phyloP scores from a whole-genome alignment of 2,329 filamentous ascomycete species.

The Berkeleyomyces rouxiae region DNA sequence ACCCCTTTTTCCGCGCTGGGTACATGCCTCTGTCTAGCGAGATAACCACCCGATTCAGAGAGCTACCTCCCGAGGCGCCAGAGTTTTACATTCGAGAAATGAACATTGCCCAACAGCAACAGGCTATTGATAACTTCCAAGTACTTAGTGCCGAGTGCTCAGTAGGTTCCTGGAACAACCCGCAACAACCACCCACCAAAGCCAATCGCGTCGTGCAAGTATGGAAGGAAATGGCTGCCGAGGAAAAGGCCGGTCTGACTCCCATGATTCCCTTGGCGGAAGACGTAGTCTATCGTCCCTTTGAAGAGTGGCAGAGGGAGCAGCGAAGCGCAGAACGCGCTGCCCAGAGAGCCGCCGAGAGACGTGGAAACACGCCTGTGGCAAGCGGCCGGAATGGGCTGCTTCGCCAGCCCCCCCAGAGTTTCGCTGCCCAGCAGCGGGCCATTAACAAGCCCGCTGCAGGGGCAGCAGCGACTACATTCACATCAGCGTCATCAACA shows the following conservation, averaged over 20 bases:
- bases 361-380: conserved; percentile 16
- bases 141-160: conserved; percentile 41
- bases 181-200: conserved; percentile 26
- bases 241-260: conserved; percentile 49
- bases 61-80: conserved; percentile 36
- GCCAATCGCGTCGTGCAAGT: conserved; percentile 32
- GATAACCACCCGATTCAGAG: conserved; percentile 41
- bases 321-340: conserved; percentile 19
- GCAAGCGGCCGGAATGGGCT: conserved; percentile 22
- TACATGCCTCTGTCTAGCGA: conserved; percentile 50
- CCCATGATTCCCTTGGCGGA: conserved; percentile 45
- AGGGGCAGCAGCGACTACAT: conserved; percentile 20
- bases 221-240: conserved; percentile 51
- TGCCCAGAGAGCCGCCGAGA: conserved; percentile 2
- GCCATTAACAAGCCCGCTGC: conserved; percentile 30
- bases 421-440: conserved; percentile 49
- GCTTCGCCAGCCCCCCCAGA: conserved; percentile 40
- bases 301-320: conserved; percentile 43
- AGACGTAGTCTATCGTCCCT: conserved; percentile 47
- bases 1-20: conserved; percentile 62
- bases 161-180: conserved; percentile 27
- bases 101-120: conserved; percentile 27
- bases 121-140: conserved; percentile 35
- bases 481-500: conserved; percentile 20
- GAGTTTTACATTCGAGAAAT: conserved; percentile 39